Base-by-base conservation (phyloP, 805 yeast species). In the Lipomyces sp. region DNA sequence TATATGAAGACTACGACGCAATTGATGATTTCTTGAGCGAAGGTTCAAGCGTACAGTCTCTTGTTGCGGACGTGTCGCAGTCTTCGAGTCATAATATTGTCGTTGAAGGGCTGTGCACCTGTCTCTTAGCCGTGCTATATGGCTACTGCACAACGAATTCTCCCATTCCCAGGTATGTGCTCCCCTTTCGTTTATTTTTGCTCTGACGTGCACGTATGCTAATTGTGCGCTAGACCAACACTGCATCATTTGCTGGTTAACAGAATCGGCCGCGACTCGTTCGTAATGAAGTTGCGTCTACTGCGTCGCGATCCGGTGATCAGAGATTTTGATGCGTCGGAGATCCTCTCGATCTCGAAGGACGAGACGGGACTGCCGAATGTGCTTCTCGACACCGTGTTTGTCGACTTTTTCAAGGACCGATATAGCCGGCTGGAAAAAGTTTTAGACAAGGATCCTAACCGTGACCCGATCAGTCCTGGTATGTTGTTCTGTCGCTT, bases 331-430 rank as follows among this genome's bases (percentile, higher is more conserved):
- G 80, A 76, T n/a, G 76, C 74, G 2, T 75, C 74, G 1, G 70
- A 72, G 21, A 70, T 79, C 24, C 66, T 78, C 22, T 70, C 73
- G 16, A 78, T 82, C 1, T 72, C 73, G 3, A 76, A 78, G 55
- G 96, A 88, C 64, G 83, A 81, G 2, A 81, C 95, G 1, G 98
- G 98, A 1, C 74, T 91, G 37, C 98, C 98, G 0, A 79, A 81
- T 51, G 84, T 91, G 1, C 88, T 77, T 61, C 84, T 93, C 63
- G 83, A 82, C 51, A 64, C 77, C 0, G 68, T 74, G 2, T 87
- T 87, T 64, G 81, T 86, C 2, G 71, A 70, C 2, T 69, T 89
- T 45, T 70, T 93, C 38, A 81, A 81, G 55, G 93, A 84, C 1
- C 84, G 87, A 61, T 80, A 76, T 55, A 67, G 74, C 28, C 74